Percentiles rank a stretch among this genome's conserved stretches.
Conservation (phyloP, 148 eudicot species). For the Nepenthes mirabilis region DNA sequence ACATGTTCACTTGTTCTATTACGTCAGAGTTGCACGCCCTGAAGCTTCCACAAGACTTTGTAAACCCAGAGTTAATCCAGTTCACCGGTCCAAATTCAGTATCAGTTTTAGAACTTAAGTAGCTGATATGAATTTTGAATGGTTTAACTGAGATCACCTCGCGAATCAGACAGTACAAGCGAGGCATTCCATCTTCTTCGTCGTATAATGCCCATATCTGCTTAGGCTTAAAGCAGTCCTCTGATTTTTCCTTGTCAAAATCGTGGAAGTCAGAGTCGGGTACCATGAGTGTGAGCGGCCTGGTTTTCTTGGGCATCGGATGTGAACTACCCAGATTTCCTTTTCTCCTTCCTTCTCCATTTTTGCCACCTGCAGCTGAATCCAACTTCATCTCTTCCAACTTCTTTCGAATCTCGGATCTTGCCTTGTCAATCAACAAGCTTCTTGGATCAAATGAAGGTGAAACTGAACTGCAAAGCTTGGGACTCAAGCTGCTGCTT, state of each 20-base stretch:
- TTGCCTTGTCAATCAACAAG: slow-evolving; percentile 62
- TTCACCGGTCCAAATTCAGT: slow-evolving; percentile 69
- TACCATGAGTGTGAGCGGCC: slow-evolving; percentile 57
- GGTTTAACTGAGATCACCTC: slow-evolving; percentile 67
- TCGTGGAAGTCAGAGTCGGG: slow-evolving; percentile 97
- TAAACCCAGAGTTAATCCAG: slow-evolving; percentile 76
- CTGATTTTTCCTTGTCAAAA: slow-evolving; percentile 81
- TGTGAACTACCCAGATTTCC: slow-evolving; percentile 10
- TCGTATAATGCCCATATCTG: slow-evolving; percentile 98
- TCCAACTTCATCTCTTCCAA: slow-evolving; percentile 31
- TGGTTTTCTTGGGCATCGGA: slow-evolving; percentile 33
- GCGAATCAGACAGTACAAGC: slow-evolving; percentile 84
- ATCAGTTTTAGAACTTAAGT: slow-evolving; percentile 74
- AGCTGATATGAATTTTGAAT: slow-evolving; percentile 65
- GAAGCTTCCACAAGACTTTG: slow-evolving; percentile 88
- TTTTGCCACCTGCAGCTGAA: slow-evolving; percentile 18
- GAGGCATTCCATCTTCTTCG: slow-evolving; percentile 99
- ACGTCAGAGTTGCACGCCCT: slow-evolving; percentile 53
- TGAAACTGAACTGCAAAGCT: slow-evolving; percentile 25
- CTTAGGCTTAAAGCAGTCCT: slow-evolving; percentile 82
- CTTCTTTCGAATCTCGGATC: slow-evolving; percentile 37
- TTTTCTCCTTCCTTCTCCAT: slow-evolving; percentile 20
- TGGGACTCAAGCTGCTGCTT: slow-evolving; percentile 14
- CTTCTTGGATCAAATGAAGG: slow-evolving; percentile 56
- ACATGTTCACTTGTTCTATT: slow-evolving; percentile 78